Evolutionary conservation across 257 asterid species (phyloP), one percentile per base, ranked within the genome.

Genomic region (Rauvolfia tetraphylla): DNA sequence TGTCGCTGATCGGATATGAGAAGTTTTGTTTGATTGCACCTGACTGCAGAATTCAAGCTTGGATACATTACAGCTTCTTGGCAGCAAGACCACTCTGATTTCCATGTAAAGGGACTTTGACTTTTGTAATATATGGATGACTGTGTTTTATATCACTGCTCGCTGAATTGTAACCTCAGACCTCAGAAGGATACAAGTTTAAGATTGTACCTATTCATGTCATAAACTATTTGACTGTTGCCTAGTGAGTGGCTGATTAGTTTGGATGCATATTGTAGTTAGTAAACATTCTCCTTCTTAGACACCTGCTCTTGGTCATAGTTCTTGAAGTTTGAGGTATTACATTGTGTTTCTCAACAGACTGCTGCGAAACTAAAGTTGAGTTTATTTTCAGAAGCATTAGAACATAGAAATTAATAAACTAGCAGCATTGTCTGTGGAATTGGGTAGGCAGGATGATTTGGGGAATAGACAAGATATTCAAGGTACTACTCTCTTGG

Each of bases 1-100:
- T 76, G 89, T 95, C 78, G 91, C 89, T 71, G 92, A 90, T 77
- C 88, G 84, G 70, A 86, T 95, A 82, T 90, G 90, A 94, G 36
- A 59, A 11, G 38, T 59, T 25, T 59, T 3, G 1, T 59, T 12
- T 29, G 67, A 59, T 25, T 59, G 29, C 31, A 23, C 15, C 33
- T 57, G 33, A 57, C 14, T 56, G 29, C 31, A 56, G 14, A 56
- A 2, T 1, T 18, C 42, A 46, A 29, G 74, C 42, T 42, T 58
- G 34, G 31, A 22, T 9, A 27, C 31, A 42, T 6, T 7, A n/a
- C 23, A 49, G n/a, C 53, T 63, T 49, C 68, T 33, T 73, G 75
- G 78, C 81, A 69, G 80, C 56, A 70, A 68, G 75, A 68, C 77
- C 77, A 39, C 77, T 75, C 78, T 80, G 74, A 4, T 29, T 70